Evolutionary conservation across 1,284 basidiomycete species (phyloP), one percentile per base, ranked within the genome.

Genomic region (Hemileia vastatrix): DNA sequence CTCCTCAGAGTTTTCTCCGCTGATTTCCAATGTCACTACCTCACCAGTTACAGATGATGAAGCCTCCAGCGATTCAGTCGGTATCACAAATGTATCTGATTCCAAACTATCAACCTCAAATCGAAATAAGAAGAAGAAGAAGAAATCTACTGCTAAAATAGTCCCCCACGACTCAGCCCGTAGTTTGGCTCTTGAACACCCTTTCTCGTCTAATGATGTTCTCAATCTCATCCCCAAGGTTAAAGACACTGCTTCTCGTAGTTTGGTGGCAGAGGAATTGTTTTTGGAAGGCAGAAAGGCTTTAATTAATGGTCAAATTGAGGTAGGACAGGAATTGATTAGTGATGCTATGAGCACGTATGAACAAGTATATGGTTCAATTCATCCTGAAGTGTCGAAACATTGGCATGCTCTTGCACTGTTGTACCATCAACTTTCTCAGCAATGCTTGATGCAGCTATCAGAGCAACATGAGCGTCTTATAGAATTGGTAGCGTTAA

Each of bases 361-460:
- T 76, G 81, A 83, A 76, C 79, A 79, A 67, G 79, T 82, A 52
- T 81, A 81, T 71, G 80, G 81, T 2, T 74, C 81, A 19, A 77
- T 82, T 21, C 82, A 83, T 72, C 80, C 81, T 31, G 81, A 82
- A 68, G 79, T 81, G 53, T 80, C 80, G 0, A 72, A 77, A 62
- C 67, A 71, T 64, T 63, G 45, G 43, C 65, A 70, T 47, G 63
- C 70, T 1, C 55, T 66, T 50, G 64, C 64, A 21, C 43, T 67
- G 13, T 43, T 67, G 8, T 69, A 69, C 50, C 65, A 68, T 50
- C 67, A 67, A 21, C 45, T 68, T 32, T 64, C 65, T 6, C 61
- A 64, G 45, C 67, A 51, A 15, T 36, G 60, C 43, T 52, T 59
- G 44, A 49, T 70, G 18, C 67, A 68, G 23, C 54, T 59, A 8